Evolutionary conservation across 1,284 basidiomycete genomes (phyloP).

Genomic region (Rhodofomes roseus): DNA sequence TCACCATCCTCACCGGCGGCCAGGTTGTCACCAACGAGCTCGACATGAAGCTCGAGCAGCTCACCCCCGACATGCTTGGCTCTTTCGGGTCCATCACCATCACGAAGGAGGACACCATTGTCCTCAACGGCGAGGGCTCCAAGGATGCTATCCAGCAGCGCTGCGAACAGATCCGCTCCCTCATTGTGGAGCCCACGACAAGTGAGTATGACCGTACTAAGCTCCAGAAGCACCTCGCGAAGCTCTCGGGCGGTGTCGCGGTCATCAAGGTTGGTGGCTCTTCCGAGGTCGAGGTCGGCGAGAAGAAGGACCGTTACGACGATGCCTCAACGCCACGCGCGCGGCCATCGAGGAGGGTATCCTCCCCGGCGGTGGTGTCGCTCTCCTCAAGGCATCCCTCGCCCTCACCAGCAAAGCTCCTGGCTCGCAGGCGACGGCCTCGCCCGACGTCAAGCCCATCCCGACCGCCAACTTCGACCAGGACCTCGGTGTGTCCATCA

Average conservation of each 20-base stretch:
- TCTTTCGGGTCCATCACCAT: conserved; percentile 90
- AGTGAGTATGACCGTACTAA: conserved; percentile 95
- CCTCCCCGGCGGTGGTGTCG: conserved; percentile 93
- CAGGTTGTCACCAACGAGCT: conserved; percentile 98
- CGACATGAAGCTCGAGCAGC: conserved; percentile 95
- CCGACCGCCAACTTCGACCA: conserved; percentile 95
- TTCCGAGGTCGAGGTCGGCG: conserved; percentile 94
- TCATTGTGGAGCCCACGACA: conserved; percentile 83
- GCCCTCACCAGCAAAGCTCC: conserved; percentile 65
- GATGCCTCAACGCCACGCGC: conserved; percentile 97
- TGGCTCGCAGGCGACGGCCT: conserved; percentile 28
- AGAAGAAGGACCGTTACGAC: conserved; percentile 99
- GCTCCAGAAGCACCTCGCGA: conserved; percentile 95
- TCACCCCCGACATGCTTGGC: conserved; percentile 88
- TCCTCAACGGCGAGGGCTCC: conserved; percentile 90
- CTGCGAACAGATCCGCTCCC: conserved; percentile 92
- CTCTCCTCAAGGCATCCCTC: conserved; percentile 86
- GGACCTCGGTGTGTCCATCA: conserved; percentile 92
- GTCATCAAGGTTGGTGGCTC: conserved; percentile 97
- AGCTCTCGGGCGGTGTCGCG: conserved; percentile 93
- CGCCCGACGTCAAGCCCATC: conserved; percentile 60
- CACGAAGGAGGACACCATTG: conserved; percentile 98
- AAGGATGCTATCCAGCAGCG: conserved; percentile 85
- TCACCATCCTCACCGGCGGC: conserved; percentile 95
- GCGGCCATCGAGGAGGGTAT: conserved; percentile 99